Evolutionary conservation across 257 asterid genomes (phyloP), one percentile per base, ranked within the genome.

Genomic region (Datura wrightii): DNA sequence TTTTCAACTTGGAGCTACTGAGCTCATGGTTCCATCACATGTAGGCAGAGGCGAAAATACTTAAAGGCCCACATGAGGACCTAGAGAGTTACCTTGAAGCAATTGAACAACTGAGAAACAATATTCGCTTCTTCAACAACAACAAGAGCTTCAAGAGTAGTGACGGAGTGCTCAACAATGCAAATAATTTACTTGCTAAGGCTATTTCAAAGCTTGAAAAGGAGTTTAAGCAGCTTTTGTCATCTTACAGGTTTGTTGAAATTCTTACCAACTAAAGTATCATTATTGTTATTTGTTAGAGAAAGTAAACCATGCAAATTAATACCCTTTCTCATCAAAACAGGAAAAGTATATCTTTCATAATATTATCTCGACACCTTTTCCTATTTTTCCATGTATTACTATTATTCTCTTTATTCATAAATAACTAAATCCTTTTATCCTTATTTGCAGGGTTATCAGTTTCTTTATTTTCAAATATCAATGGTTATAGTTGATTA

Each of bases 171-270:
- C 93, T 97, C 88, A 97, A 66, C 90, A 98, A 94, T 79, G 90
- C 98, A 55, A 97, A 95, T 86, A 88, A 52, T 89, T 88, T 97
- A 83, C 99, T 97, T 89, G 85, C 97, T 82, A 97, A 95, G 87
- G 99, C 99, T 85, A 94, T 97, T 88, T 94, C 97, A 31, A 97
- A 93, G 94, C 97, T 97, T 86, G 98, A 95, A 93, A 98, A 94
- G 83, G 98, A 94, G 89, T 95, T 97, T 88, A 97, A 88, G 87
- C 98, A 94, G 87, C 93, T 97, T 72, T 85, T 97, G 87, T 83
- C 87, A 39, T 89, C 97, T 86, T 94, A 94, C 96, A 94, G 99
- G 99, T 95, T 84, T 55, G 74, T 67, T 82, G 58, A 50, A 18
- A 19, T 53, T 72, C 79, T 63, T 58, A 13, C 19, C 44, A 76